These are phyloP conservation scores for Harringtonia aguacate DNA, from an alignment of 2,329 filamentous ascomycete species.

Conservation along the genomic window DNA sequence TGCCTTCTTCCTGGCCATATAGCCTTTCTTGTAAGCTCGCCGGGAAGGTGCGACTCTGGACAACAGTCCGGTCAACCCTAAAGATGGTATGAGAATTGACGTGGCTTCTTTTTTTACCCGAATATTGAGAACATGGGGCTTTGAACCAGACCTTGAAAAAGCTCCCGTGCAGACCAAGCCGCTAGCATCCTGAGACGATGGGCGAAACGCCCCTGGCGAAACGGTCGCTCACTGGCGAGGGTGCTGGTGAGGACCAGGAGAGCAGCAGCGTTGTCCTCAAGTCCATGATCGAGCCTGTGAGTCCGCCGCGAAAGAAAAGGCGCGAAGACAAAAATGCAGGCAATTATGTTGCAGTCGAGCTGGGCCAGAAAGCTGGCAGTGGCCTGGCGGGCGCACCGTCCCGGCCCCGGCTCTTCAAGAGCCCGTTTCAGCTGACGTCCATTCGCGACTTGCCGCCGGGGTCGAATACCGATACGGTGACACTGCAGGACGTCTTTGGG, in stretches of 20 bases:
- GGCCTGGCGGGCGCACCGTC: neutral
- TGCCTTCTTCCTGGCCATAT: no score
- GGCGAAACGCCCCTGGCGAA: neutral
- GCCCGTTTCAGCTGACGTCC: constrained; percentile 59
- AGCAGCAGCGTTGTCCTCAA: constrained; percentile 3
- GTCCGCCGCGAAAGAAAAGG: constrained; percentile 30
- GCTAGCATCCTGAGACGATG: neutral
- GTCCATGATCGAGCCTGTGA: constrained; percentile 24
- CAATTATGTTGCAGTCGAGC: no score
- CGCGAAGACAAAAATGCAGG: neutral
- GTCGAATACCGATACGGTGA: constrained; percentile 55
- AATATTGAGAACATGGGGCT: no score
- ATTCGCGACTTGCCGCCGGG: constrained; percentile 51
- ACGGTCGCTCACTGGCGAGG: neutral
- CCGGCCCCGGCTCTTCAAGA: neutral
- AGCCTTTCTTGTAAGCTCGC: no score
- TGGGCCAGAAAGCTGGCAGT: neutral
- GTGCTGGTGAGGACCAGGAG: neutral
- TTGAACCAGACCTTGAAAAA: no score
- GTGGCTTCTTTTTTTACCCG: no score
- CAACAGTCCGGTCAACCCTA: no score
- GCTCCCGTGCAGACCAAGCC: no score
- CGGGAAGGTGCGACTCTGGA: no score
- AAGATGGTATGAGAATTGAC: no score
- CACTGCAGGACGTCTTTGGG: constrained; percentile 56